Evolutionary conservation across 2,329 filamentous ascomycete genomes (phyloP).

Genomic region (Claviceps spartinae): DNA sequence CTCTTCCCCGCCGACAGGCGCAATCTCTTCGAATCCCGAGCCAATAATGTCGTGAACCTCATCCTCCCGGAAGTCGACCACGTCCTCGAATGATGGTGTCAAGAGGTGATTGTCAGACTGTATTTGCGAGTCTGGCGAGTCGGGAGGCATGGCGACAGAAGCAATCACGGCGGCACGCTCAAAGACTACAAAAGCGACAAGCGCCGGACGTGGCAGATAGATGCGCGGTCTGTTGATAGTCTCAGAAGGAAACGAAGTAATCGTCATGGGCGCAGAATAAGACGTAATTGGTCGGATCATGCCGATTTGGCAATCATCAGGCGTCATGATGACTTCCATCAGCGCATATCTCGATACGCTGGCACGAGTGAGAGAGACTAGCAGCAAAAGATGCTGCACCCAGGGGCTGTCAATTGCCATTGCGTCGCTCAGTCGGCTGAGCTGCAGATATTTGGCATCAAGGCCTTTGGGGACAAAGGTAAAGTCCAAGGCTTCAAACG

Average conservation of each 20-base stretch:
- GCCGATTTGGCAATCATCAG: slow-evolving; percentile 40
- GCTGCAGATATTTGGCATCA: slow-evolving; percentile 34
- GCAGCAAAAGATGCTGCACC: slow-evolving; percentile 45
- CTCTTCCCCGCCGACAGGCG: slow-evolving; percentile 28
- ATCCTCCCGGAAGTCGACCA: slow-evolving; percentile 62
- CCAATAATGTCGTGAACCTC: slow-evolving; percentile 49
- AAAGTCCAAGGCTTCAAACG: slow-evolving; percentile 69
- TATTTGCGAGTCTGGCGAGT: slow-evolving; percentile 65
- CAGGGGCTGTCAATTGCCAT: slow-evolving; percentile 35
- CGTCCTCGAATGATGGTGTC: slow-evolving; percentile 67
- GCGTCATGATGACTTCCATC: slow-evolving; percentile 53
- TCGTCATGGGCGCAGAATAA: slow-evolving; percentile 41
- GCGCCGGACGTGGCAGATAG: slow-evolving; percentile 62
- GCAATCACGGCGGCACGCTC: slow-evolving; percentile 64
- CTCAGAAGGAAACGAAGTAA: slow-evolving; percentile 24
- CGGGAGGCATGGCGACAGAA: slow-evolving; percentile 53
- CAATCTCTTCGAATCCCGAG: slow-evolving; percentile 48
- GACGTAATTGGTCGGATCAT: slow-evolving; percentile 56
- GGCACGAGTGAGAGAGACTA: slow-evolving; percentile 43
- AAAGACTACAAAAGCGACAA: slow-evolving; percentile 74
- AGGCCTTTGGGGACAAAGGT: slow-evolving; percentile 47
- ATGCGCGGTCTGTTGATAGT: slow-evolving; percentile 43
- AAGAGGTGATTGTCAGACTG: slow-evolving; percentile 50
- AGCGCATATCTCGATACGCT: slow-evolving; percentile 54
- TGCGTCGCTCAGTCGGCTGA: slow-evolving; percentile 37